Percentiles rank a stretch among this genome's conserved stretches.
These are phyloP conservation scores for Hydnomerulius pinastri DNA, from an alignment of 768 basidiomycete genomes.

Conservation along the genomic window DNA sequence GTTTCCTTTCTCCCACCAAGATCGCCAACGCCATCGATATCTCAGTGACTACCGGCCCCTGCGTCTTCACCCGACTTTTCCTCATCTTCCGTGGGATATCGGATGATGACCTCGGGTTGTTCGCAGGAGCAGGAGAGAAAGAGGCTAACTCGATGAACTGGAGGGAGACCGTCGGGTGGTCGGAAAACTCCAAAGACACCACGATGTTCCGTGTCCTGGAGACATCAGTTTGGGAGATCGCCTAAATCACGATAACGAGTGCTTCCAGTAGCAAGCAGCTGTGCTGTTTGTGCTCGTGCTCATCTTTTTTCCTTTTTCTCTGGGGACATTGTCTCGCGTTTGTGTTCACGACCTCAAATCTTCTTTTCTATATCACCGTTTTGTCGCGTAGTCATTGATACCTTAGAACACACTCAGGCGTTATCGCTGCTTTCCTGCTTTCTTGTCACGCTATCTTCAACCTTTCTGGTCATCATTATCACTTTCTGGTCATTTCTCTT, in stretches of 20 bases:
- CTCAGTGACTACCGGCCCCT: slow-evolving; percentile 77
- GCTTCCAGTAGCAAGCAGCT: slow-evolving; percentile 1
- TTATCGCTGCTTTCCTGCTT: slow-evolving; percentile 22
- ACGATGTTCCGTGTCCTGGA: slow-evolving; percentile 78
- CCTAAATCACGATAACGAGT: slow-evolving; percentile 29
- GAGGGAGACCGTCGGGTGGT: slow-evolving; percentile 80
- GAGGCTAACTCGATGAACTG: slow-evolving; percentile 82
- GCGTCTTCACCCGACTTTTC: slow-evolving; percentile 82
- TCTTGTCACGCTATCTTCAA: slow-evolving; percentile 19
- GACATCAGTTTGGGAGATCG: slow-evolving; percentile 74
- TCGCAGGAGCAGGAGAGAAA: slow-evolving; percentile 81
- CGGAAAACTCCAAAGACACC: slow-evolving; percentile 76
- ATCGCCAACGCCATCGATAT: slow-evolving; percentile 89
- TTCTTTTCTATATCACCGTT: slow-evolving; percentile 5
- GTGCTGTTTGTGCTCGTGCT: slow-evolving; percentile 21
- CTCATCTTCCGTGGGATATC: slow-evolving; percentile 82
- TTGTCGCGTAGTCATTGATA: slow-evolving; percentile 19
- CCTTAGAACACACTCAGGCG: slow-evolving; percentile 25
- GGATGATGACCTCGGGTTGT: slow-evolving; percentile 76
- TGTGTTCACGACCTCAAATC: not conserved
- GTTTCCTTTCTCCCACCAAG: slow-evolving; percentile 78
- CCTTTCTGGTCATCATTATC: slow-evolving; percentile 7
- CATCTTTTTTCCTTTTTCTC: slow-evolving; percentile 4
- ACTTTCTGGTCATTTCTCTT: slow-evolving; percentile 6
- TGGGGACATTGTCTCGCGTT: slow-evolving; percentile 9